Base-by-base conservation (phyloP, 371 early-diverging fungal species). In the Mucor velutinosus region DNA sequence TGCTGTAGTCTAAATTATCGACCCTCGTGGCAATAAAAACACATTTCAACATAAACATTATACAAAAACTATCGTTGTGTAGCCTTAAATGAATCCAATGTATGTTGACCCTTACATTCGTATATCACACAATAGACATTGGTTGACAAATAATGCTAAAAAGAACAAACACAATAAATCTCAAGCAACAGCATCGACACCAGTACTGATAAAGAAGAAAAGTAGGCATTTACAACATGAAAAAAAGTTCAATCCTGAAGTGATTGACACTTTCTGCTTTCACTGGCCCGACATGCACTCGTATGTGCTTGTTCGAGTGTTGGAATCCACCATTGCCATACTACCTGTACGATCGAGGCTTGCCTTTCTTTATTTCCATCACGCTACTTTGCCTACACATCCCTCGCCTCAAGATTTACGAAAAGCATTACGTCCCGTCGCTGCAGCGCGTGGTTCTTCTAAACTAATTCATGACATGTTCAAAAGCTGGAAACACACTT, bases 261-360 rank as follows among this genome's bases (percentile, higher is more conserved):
- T 58, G 1, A 12, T 77, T 0, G 75, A 73, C 37, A 77, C 77
- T 3, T 80, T 80, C 41, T 74, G 73, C 35, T 80, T 77, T 53
- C 70, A 71, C 19, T 80, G 80, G 80, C 69, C 80, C 5, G 70
- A 65, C 2, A 45, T 64, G 55, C 71, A 73, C 25, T 70, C 72
- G 1, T 76, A 73, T 70, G 76, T 77, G 0, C 47, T 80, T 4
- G 72, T 77, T 0, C 69, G 76, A 8, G 70, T 79, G 3, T 43
- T 79, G 0, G 67, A 72, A 12, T 21, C 47, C 2, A 65, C 74
- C 15, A 75, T 79, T 14, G 77, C 77, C n/a, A 45, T 79, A 27
- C 49, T 71, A 12, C 80, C 80, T 12, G 35, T 73, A 2, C 69
- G 58, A 11, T 73, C 77, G 2, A 66, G 72, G 14, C 57, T 68